Evolutionary conservation across 1,284 basidiomycete genomes (phyloP).

Genomic region (Taiwanofungus camphoratus): DNA sequence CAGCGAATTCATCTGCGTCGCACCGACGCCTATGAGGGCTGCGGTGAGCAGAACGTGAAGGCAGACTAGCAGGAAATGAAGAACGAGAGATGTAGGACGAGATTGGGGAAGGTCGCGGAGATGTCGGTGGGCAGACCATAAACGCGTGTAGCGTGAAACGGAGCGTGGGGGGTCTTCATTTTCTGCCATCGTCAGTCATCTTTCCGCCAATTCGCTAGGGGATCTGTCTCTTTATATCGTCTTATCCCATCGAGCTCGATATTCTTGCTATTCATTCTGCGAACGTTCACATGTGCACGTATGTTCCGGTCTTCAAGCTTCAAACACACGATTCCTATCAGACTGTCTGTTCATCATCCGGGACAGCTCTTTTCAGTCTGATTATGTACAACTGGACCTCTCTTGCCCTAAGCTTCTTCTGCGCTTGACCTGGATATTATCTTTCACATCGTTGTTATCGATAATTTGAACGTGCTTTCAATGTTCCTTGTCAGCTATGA

Average conservation of each 20-base stretch:
- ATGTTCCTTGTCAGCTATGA: no score
- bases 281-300: no score
- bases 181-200: constrained; percentile 3
- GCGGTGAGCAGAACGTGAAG: constrained; percentile 16
- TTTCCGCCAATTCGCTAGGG: no score
- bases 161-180: not conserved
- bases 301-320: no score
- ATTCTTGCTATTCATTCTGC: no score
- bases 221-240: not conserved
- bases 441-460: not conserved
- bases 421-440: not conserved
- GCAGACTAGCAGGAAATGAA: constrained; percentile 13
- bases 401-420: no score
- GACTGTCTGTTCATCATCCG: not conserved
- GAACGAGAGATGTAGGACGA: constrained; percentile 10
- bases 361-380: not conserved
- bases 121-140: constrained; percentile 5
- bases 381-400: not conserved
- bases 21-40: constrained; percentile 19
- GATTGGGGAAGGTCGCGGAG: constrained; percentile 13
- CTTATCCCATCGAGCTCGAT: not conserved
- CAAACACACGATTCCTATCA: not conserved
- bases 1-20: constrained; percentile 30
- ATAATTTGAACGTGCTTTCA: not conserved
- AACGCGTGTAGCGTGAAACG: constrained; percentile 11